Evolutionary conservation across 495 filamentous ascomycete genomes (phyloP).

Genomic region (Physcia stellaris): DNA sequence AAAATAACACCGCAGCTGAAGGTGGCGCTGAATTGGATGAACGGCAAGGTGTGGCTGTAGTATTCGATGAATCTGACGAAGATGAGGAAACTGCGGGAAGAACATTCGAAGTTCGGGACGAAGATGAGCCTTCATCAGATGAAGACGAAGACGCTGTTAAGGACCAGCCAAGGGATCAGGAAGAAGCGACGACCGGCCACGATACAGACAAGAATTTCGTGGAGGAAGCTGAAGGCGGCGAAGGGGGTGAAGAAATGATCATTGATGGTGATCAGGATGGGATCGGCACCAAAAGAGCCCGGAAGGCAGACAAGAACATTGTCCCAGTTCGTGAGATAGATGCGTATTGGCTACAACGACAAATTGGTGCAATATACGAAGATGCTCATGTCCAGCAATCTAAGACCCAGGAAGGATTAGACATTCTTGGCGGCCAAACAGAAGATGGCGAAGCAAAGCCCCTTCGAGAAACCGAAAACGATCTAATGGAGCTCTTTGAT

Average conservation of each 20-base stretch:
- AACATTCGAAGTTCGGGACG: slow-evolving; percentile 70
- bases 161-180: slow-evolving; percentile 27
- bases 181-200: slow-evolving; percentile 37
- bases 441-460: slow-evolving; percentile 74
- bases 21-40: slow-evolving; percentile 73
- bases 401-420: slow-evolving; percentile 68
- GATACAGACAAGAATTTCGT: slow-evolving; percentile 37
- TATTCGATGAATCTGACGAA: slow-evolving; percentile 88
- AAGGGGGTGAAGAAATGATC: slow-evolving; percentile 61
- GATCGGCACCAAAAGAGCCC: slow-evolving; percentile 23
- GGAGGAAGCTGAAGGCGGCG: slow-evolving; percentile 31
- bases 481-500: slow-evolving; percentile 94
- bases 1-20: slow-evolving; percentile 32
- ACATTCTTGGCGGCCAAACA: slow-evolving; percentile 59
- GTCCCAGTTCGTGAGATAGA: slow-evolving; percentile 81
- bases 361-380: slow-evolving; percentile 73
- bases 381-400: slow-evolving; percentile 86
- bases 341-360: slow-evolving; percentile 91
- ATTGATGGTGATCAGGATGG: slow-evolving; percentile 48
- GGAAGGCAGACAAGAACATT: slow-evolving; percentile 37
- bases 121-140: slow-evolving; percentile 58
- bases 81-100: slow-evolving; percentile 65
- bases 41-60: slow-evolving; percentile 89
- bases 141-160: slow-evolving; percentile 43
- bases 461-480: slow-evolving; percentile 90